These are phyloP conservation scores for Eleusine indica DNA, from an alignment of 176 grass and related monocot species.

Conservation along the genomic window DNA sequence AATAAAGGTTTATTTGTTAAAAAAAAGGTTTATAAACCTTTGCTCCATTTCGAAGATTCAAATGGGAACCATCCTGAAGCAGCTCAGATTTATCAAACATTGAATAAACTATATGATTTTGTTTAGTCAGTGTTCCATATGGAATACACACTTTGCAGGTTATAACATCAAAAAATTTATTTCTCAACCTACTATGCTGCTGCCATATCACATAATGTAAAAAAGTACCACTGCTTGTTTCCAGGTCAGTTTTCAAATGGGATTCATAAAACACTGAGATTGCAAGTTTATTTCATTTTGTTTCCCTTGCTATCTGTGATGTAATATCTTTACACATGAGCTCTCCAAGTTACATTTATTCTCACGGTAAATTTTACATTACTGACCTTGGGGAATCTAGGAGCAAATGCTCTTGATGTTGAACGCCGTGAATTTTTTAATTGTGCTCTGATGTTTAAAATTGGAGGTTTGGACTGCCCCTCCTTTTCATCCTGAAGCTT, in stretches of 20 bases:
- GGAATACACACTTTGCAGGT: not conserved
- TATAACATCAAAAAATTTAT: constrained; percentile 19
- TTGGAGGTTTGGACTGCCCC: constrained; percentile 46
- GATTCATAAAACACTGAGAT: not conserved
- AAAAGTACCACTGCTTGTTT: not conserved
- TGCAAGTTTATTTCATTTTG: not conserved
- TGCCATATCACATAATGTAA: not conserved
- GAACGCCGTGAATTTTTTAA: constrained; percentile 64
- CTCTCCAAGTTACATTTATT: constrained; percentile 25
- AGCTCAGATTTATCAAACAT: not conserved
- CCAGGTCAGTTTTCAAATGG: no score
- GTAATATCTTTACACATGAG: not conserved
- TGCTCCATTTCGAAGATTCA: constrained; percentile 2
- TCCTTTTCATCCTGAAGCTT: constrained; percentile 66
- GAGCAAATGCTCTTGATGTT: constrained; percentile 75
- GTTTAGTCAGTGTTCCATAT: constrained; percentile 4
- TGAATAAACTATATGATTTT: not conserved
- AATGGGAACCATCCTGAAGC: not conserved
- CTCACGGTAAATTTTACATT: constrained; percentile 21
- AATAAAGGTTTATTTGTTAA: not conserved
- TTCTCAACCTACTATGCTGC: not conserved
- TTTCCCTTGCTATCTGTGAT: not conserved
- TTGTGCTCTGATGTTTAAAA: constrained; percentile 76
- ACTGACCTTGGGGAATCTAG: constrained; percentile 90
- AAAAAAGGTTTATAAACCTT: not conserved